Conservation (phyloP, 306 rosid genomes). For the Glycyrrhiza uralensis region DNA sequence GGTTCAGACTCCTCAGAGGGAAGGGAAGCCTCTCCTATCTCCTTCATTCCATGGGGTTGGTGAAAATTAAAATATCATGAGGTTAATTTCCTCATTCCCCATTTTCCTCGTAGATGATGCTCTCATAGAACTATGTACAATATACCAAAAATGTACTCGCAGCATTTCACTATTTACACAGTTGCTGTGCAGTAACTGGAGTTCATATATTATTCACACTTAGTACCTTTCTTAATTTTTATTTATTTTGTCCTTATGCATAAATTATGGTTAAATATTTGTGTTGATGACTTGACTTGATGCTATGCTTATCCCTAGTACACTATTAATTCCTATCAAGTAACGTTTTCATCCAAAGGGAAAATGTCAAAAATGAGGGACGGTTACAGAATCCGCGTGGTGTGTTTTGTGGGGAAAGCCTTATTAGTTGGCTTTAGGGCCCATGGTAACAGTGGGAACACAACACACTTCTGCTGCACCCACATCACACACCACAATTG, state of each 20-base stretch:
- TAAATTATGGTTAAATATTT: too few species aligned
- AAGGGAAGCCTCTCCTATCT: neutral
- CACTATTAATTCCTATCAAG: too few species aligned
- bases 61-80: neutral
- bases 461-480: neutral
- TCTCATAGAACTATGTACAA: constrained; percentile 31
- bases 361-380: neutral
- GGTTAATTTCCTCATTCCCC: constrained; percentile 19
- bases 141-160: constrained; percentile 32
- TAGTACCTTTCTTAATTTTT: neutral
- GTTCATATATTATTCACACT: neutral
- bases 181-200: constrained; percentile 32
- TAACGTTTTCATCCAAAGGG: neutral
- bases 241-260: neutral
- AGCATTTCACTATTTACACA: constrained; percentile 28
- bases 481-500: neutral
- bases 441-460: neutral
- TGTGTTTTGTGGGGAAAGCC: constrained; percentile 27
- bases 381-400: constrained; percentile 34
- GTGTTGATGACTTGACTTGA: too few species aligned
- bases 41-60: constrained; percentile 37
- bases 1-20: too few species aligned
- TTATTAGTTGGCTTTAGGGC: constrained; percentile 26
- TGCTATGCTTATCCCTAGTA: too few species aligned
- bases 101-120: constrained; percentile 19